Base-by-base conservation (phyloP, 495 filamentous ascomycete species). In the Penicillium argentinense region DNA sequence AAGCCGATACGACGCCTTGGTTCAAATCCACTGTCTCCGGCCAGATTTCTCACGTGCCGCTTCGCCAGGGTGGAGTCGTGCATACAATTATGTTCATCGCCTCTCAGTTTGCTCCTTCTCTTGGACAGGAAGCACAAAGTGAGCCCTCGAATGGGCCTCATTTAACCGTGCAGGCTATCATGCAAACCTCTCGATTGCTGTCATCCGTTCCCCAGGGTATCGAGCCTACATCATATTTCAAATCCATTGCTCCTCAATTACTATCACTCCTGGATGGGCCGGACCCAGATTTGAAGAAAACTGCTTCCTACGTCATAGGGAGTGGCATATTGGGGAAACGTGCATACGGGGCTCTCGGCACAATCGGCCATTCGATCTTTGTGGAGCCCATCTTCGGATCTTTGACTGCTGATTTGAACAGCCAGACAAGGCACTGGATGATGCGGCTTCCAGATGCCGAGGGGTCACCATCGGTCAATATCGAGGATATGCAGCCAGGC, bases 81-180 rank as follows among this genome's bases (percentile, higher is more conserved):
- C 76, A 83, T 28, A 84, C 81, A 0, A 77, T 92, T 33, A 78
- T 88, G 54, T 90, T 90, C 54, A 73, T 90, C 16, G 76, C 69
- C 60, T 85, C 67, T 56, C 81, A 56, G 72, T 81, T 57, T 69
- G 80, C 63, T 60, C 83, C 49, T 13, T 61, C 67, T 2, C 54
- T 73, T 7, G 69, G 69, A 11, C 57, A 66, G 25, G 67, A 71
- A 45, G 57, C 64, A 8, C 65, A 69, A 32, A 47, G 27, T 13
- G 60, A 67, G 27, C 50, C 51, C 17, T 66, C 68, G 2, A 63
- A 53, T 42, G 86, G 85, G 0, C 78, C 85, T 3, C 78, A 78
- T 48, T 81, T 92, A 22, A 86, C 87, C 2, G 77, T 85, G 19
- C 86, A 91, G 58, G 84, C 85, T 1, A 73, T 92, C 9, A 81